Conservation (phyloP, 768 basidiomycete species). For the Dacryopinax spathularia region DNA sequence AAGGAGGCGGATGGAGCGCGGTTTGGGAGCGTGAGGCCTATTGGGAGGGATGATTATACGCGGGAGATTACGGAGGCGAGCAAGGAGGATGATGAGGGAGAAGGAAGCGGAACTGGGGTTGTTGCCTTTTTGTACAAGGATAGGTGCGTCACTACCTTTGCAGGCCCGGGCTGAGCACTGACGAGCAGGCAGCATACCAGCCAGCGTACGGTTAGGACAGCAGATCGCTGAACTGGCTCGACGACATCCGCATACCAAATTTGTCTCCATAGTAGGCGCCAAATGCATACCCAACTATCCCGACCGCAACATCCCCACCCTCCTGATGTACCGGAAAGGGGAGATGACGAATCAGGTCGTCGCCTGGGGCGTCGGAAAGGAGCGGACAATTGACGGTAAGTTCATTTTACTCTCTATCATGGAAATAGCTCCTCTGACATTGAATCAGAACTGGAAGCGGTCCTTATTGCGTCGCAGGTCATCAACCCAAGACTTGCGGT, state of each 20-base stretch:
- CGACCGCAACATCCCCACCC: slow-evolving; percentile 76
- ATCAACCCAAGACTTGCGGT: slow-evolving; percentile 34
- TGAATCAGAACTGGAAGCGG: slow-evolving; percentile 50
- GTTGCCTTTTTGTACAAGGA: slow-evolving; percentile 93
- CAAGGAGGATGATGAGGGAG: slow-evolving; percentile 44
- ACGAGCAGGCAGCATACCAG: slow-evolving; percentile 43
- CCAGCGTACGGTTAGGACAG: slow-evolving; percentile 58
- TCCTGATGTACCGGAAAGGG: slow-evolving; percentile 87
- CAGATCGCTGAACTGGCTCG: slow-evolving; percentile 60
- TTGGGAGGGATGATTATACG: slow-evolving; percentile 86
- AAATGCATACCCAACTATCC: slow-evolving; percentile 96
- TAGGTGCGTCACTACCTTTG: slow-evolving; percentile 40
- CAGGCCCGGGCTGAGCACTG: background rate
- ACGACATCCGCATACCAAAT: slow-evolving; percentile 84
- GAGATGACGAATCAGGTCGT: slow-evolving; percentile 75
- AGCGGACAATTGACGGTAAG: slow-evolving; percentile 64
- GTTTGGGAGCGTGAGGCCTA: slow-evolving; percentile 77
- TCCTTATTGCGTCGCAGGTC: slow-evolving; percentile 49
- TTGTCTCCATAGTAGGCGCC: slow-evolving; percentile 86
- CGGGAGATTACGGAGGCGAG: slow-evolving; percentile 92
- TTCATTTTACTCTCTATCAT: background rate
- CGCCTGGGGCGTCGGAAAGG: slow-evolving; percentile 68
- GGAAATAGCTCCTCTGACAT: slow-evolving; percentile 4
- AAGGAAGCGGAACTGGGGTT: slow-evolving; percentile 73
- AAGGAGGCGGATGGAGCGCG: slow-evolving; percentile 43